Base-by-base conservation (phyloP, 106 monocot genomes). In the Apostasia shenzhenica region DNA sequence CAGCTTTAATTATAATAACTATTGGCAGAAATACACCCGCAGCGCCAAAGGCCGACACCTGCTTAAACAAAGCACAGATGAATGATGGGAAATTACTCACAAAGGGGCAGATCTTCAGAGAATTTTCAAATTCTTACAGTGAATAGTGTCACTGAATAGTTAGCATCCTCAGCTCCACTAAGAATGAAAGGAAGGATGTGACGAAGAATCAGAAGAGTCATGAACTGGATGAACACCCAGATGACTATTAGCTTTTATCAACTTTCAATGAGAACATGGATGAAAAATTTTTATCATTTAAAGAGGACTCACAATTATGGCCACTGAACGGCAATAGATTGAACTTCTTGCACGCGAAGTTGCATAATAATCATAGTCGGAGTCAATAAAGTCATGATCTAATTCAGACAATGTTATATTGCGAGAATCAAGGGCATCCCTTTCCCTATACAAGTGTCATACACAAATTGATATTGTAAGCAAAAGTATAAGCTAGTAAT, bases 111-210 rank as follows among this genome's bases (percentile, higher is more conserved):
- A 0, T 57, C 8, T 3, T 57, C 4, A 57, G 12, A 7, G 57
- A 9, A 57, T 14, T 11, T 11, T 57, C 14, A 57, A 26, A 57
- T 2, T 54, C 51, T 86, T 92, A 97, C 95, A 6, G 78, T 72
- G 41, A 84, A 78, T 54, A 89, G 56, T 12, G 85, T 70, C 26
- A 89, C 67, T 0, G 95, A 89, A 63, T 81, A 82, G 39, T 62
- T 44, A 62, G 42, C 44, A n/a, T 62, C 72, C 44, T 83, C 89
- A 40, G 78, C 66, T 66, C 79, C 85, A 54, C 60, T 78, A 39
- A 97, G 67, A 39, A 97, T 74, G 38, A 97, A 46, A 6, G 95
- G 95, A 52, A 97, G 86, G 12, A 72, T 71, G 58, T 97, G 92
- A 8, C 82, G 83, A 44, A 97, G 80, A 55, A 97, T 58, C 79